Conservation (phyloP, 352 stramenopile species). For the Phytopythium litorale region DNA sequence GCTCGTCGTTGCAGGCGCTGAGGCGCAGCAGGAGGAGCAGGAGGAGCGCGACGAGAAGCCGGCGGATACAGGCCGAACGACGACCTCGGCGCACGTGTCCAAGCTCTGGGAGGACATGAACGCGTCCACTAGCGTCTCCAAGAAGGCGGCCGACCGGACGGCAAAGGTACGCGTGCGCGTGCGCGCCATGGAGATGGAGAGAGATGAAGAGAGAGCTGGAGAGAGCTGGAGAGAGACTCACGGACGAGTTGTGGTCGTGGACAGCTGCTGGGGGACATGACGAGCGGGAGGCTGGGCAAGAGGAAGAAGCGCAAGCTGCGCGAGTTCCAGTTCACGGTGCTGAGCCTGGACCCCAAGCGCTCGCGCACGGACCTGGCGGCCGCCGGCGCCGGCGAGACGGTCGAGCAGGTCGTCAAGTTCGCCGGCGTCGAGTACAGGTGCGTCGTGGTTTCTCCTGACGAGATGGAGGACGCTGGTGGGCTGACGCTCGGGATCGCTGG, state of each 20-base stretch:
- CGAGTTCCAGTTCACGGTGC: slow-evolving; percentile 67
- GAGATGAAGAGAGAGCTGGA: too few relatives aligned
- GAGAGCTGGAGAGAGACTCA: not conserved
- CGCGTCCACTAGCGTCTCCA: slow-evolving; percentile 49
- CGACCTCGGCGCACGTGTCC: slow-evolving; percentile 29
- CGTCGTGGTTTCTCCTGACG: not conserved
- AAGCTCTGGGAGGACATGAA: slow-evolving; percentile 71
- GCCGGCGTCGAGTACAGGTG: slow-evolving; percentile 81
- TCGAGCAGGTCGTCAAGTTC: slow-evolving; percentile 79
- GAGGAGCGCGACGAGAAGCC: slow-evolving; percentile 8
- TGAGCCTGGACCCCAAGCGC: slow-evolving; percentile 65
- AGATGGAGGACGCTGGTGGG: not conserved
- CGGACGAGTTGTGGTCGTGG: not conserved
- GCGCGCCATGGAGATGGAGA: too few relatives aligned
- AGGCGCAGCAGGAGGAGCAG: slow-evolving; percentile 12
- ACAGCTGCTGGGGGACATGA: slow-evolving; percentile 51
- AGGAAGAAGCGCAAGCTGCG: slow-evolving; percentile 54
- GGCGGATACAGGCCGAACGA: slow-evolving; percentile 18
- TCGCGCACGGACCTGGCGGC: slow-evolving; percentile 41
- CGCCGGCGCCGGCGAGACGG: slow-evolving; percentile 19
- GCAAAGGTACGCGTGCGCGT: slow-evolving; percentile 29
- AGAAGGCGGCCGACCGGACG: slow-evolving; percentile 33
- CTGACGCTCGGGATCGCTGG: not conserved
- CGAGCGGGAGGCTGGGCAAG: slow-evolving; percentile 31
- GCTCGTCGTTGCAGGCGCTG: not conserved